Evolutionary conservation across 2,329 filamentous ascomycete genomes (phyloP), one percentile per base, ranked within the genome.

Genomic region (Pseudocercospora crystallina): DNA sequence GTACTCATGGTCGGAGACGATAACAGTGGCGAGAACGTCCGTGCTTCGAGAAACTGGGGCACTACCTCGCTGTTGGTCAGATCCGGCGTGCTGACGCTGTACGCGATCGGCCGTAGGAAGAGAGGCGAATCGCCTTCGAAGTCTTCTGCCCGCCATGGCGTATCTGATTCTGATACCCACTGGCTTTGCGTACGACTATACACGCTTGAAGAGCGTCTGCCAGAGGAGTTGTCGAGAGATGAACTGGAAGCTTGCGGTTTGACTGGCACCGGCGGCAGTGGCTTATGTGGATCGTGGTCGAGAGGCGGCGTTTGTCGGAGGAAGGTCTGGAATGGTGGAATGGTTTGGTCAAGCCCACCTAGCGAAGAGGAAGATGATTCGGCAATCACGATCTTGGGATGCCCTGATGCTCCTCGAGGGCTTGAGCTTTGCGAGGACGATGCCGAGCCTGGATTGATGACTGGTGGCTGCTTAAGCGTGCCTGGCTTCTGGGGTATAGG

Each of bases 311-410:
- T 69, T 8, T 59, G 59, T 37, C 58, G 61, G 5, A 69, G 37
- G 49, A 69, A 69, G 14, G 51, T 57, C 45, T 65, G 58, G 43
- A 69, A 70, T n/a, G 66, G 62, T 9, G 61, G 62, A 10, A 65
- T 51, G 3, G 58, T 33, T 29, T 59, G 57, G 42, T 69, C 61
- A 42, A 65, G 55, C 10, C 60, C 60, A 17, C 41, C 43, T 13
- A 63, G 33, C 3, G 59, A 62, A 8, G 61, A 60, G 9, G 53
- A 54, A 2, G 58, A 59, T 14, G 61, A 56, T 32, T 37, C 46
- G 20, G 20, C 20, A 7, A 26, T 26, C 20, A 26, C 3, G 20
- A 26, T 26, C 3, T 26, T 26, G 8, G 40, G 14, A 9, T 34
- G 29, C 14, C 3, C 20, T 29, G 3, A 13, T 10, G 20, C 2